phyloP scores from a whole-genome alignment of 129 eudicot species.

The Ambrosia trifida region DNA sequence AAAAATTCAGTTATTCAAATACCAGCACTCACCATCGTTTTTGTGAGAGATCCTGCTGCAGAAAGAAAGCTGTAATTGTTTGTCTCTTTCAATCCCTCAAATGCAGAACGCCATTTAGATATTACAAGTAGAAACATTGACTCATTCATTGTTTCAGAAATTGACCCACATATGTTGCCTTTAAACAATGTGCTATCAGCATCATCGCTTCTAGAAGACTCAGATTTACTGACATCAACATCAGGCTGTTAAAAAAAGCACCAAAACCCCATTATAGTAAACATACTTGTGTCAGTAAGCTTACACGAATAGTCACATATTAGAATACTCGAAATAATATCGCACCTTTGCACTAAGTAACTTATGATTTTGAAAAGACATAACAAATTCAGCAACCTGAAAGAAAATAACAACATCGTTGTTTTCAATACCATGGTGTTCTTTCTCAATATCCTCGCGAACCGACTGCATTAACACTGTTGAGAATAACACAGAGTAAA shows the following conservation, averaged over 20 bases:
- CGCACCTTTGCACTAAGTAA: constrained; percentile 55
- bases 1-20: neutral
- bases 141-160: constrained; percentile 84
- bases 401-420: constrained; percentile 74
- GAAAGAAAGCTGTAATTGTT: constrained; percentile 80
- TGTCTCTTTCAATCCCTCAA: constrained; percentile 79
- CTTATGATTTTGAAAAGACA: constrained; percentile 78
- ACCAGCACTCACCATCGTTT: constrained; percentile 60
- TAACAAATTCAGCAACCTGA: constrained; percentile 80
- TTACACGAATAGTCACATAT: constrained; percentile 2
- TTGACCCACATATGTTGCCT: constrained; percentile 84
- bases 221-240: constrained; percentile 38
- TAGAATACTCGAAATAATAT: neutral
- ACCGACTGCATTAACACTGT: constrained; percentile 92
- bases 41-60: constrained; percentile 84
- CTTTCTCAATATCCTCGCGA: constrained; percentile 87
- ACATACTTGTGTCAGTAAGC: neutral
- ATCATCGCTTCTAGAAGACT: constrained; percentile 41
- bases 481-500: constrained; percentile 24
- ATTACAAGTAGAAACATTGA: constrained; percentile 80
- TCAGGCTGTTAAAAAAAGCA: constrained; percentile 53
- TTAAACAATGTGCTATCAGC: constrained; percentile 57
- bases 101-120: constrained; percentile 78
- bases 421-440: constrained; percentile 71
- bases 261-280: constrained; percentile 9